Base-by-base conservation (phyloP, 2,329 filamentous ascomycete genomes). In the Trichophyton benhamiae region DNA sequence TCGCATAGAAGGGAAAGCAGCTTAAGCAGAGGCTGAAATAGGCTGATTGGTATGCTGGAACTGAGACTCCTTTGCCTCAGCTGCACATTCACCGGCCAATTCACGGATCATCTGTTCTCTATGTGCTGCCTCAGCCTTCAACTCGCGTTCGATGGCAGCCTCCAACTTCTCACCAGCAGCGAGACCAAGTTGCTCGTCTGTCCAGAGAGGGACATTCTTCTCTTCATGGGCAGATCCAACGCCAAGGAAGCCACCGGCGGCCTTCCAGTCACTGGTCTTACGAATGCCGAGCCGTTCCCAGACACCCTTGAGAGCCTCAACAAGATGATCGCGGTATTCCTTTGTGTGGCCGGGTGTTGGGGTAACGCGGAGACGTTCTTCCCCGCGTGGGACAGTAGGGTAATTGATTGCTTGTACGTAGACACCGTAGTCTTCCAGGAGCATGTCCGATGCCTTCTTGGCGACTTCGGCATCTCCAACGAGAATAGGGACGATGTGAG, bases 331-430 rank as follows among this genome's bases (percentile, higher is more conserved):
- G 64, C 91, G 89, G 77, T 88, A 90, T 67, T 89, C 84, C 76
- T 87, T 87, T 61, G 83, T 84, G 74, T 99, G 94, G 49, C 94
- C 94, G 0, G 94, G 94, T 0, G 94, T 99, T 0, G 94, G 94
- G 1, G 94, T 99, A 74, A 99, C 90, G 67, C 94, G 88, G 61
- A 99, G 86, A 62, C 94, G 87, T 76, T 99, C 94, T 79, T 99
- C 91, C n/a, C 94, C 94, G 5, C 95, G 90, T 1, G 94, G 94
- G 2, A 99, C 94, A 59, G 94, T 99, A 1, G 94, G 94, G 77
- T 97, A 97, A 79, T 99, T 99, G 82, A 99, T 97, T 61, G 90
- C 91, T 77, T 99, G 94, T 27, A 99, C 94, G 72, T 99, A 99
- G 72, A 99, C 96, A 64, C 86, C 84, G 79, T 96, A 88, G 67